phyloP scores from a whole-genome alignment of 768 basidiomycete species.

The Lepiota brunneoincarnata region DNA sequence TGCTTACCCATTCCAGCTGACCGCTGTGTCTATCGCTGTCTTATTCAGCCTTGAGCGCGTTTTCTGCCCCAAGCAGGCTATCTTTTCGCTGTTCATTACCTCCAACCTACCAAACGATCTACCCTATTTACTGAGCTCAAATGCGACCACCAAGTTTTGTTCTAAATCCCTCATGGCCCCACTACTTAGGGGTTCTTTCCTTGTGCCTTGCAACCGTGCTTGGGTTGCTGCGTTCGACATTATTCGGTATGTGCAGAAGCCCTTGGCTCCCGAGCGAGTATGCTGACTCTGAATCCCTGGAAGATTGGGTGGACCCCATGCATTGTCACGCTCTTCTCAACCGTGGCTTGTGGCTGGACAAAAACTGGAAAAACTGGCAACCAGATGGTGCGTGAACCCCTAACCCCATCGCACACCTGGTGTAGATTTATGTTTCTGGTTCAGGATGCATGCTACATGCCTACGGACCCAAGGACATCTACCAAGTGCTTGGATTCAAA shows the following conservation, averaged over 20 bases:
- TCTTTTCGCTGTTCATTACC: neutral
- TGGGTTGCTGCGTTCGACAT: conserved; percentile 39
- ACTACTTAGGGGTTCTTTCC: conserved; percentile 40
- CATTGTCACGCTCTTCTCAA: conserved; percentile 72
- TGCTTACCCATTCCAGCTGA: conserved; percentile 5
- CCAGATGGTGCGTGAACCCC: conserved; percentile 61
- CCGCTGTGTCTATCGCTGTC: neutral
- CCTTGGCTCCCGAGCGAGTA: neutral
- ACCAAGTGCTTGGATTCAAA: conserved; percentile 53
- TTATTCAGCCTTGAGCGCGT: neutral
- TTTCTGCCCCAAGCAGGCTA: too few relatives aligned
- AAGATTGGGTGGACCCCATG: conserved; percentile 71
- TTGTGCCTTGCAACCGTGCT: conserved; percentile 37
- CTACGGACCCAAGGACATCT: conserved; percentile 56
- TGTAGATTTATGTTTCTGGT: neutral
- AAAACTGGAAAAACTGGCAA: conserved; percentile 72
- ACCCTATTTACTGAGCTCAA: neutral
- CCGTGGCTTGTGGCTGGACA: conserved; percentile 78
- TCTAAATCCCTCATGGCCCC: conserved; percentile 48
- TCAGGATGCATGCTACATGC: conserved; percentile 78
- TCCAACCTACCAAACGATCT: neutral
- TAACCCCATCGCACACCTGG: neutral
- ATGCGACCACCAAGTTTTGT: conserved; percentile 20
- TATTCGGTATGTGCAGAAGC: conserved; percentile 38
- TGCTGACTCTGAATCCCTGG: neutral